A percentile compares a stretch with the other conserved stretches of the same genome.
These are phyloP conservation scores for Colletotrichum sp. DNA, from an alignment of 2,329 filamentous ascomycete genomes.

Conservation along the genomic window DNA sequence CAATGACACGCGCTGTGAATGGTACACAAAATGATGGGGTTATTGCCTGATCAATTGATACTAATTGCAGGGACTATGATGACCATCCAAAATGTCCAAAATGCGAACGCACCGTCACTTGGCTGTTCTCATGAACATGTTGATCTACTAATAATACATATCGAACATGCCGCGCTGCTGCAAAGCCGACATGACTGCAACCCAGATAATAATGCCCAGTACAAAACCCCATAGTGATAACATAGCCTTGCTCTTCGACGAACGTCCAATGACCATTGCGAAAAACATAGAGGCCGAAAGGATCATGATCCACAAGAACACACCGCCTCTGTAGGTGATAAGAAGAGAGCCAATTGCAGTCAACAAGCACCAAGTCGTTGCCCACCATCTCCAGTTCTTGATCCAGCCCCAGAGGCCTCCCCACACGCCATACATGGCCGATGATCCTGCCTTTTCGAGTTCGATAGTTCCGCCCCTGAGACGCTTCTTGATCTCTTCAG, in stretches of 20 bases:
- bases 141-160: background rate
- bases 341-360: background rate
- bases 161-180: background rate
- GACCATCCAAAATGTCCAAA: background rate
- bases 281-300: background rate
- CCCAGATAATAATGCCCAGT: background rate
- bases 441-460: conserved; percentile 1
- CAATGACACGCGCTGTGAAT: background rate
- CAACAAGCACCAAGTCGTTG: background rate
- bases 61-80: background rate
- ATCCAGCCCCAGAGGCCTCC: background rate
- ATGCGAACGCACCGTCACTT: background rate
- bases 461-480: conserved; percentile 24
- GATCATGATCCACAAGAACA: background rate
- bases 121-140: background rate
- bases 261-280: background rate
- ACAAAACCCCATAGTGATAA: background rate
- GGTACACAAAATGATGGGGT: background rate
- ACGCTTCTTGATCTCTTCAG: conserved; percentile 18
- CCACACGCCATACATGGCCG: background rate
- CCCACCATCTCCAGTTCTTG: conserved; percentile 11
- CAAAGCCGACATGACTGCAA: background rate
- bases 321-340: background rate
- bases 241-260: background rate
- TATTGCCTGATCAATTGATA: background rate